Evolutionary conservation across 176 grass and related monocot species (phyloP), one percentile per base, ranked within the genome.

Genomic region (Puya raimondii): DNA sequence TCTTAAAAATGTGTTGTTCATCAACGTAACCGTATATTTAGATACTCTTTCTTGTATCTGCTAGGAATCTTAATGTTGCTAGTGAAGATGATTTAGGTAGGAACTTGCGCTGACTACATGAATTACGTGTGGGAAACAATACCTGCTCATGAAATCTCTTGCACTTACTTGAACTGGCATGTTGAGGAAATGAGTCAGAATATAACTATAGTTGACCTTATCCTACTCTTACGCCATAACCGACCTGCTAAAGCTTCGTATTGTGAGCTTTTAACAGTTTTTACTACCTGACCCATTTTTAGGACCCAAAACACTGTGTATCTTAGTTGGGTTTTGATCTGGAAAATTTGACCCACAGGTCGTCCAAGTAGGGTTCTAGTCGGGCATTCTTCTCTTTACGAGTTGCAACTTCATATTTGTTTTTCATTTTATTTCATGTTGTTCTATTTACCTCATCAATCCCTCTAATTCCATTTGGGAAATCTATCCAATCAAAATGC

Each of bases 11-110:
- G 10, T 58, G 27, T 20, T 58, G n/a, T 9, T 58, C 16, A 14
- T 58, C 54, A 16, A 58, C 54, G 5, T 58, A 58, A 9, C 7
- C 54, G 10, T 20, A 48, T 73, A 67, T 16, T 87, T 75, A 73
- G 49, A 81, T 25, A 70, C 68, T 79, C 63, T 50, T 26, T 81
- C 83, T 71, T 77, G n/a, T n/a, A n/a, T n/a, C n/a, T n/a, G n/a
- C n/a, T n/a, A n/a, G n/a, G n/a, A n/a, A n/a, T n/a, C n/a, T 90
- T 54, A 85, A 90, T 72, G 83, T 92, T 79, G 68, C 71, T 20
- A 56, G 72, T 56, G 93, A 96, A 49, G 86, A 92, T 69, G 80
- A 87, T 66, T 49, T 72, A 72, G 78, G 50, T 67, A 77, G 47
- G 65, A 42, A 42, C 33, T 5, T 42, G 33, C 6, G 33, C 6